A percentile compares a stretch with the other conserved stretches of the same genome.
phyloP scores from a whole-genome alignment of 2,329 filamentous ascomycete genomes.

The Tolypocladium ovalisporum region DNA sequence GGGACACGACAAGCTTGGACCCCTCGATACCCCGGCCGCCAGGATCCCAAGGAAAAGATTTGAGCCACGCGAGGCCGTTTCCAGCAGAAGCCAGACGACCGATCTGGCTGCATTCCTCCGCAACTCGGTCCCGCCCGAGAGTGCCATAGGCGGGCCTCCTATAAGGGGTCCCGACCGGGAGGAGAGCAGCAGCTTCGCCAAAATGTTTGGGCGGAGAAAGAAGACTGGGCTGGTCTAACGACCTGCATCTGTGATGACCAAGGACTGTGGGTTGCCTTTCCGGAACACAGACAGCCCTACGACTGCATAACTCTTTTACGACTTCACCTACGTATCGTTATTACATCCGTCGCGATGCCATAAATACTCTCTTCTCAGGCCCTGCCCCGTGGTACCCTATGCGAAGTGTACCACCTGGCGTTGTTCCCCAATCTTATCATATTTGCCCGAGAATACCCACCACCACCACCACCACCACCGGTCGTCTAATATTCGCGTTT shows the following conservation, averaged over 20 bases:
- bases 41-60: constrained; percentile 46
- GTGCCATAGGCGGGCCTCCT: constrained; percentile 11
- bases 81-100: constrained; percentile 43
- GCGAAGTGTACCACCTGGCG: background rate
- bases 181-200: constrained; percentile 30
- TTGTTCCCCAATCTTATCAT: background rate
- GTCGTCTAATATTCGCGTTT: background rate
- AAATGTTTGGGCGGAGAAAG: constrained; percentile 39
- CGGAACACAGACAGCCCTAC: background rate
- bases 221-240: constrained; percentile 26
- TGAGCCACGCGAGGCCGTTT: constrained; percentile 42
- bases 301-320: background rate
- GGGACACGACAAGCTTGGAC: constrained; percentile 30
- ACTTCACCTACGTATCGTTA: background rate
- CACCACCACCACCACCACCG: background rate
- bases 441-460: background rate
- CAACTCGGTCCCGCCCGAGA: constrained; percentile 50
- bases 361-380: background rate
- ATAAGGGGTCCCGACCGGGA: constrained; percentile 18
- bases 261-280: background rate
- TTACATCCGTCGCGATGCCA: background rate
- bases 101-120: constrained; percentile 65
- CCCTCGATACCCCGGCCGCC: constrained; percentile 14
- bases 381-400: background rate
- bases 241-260: background rate